Evolutionary conservation across 345 rosid genomes (phyloP).

Genomic region (Eucalyptus victrix): DNA sequence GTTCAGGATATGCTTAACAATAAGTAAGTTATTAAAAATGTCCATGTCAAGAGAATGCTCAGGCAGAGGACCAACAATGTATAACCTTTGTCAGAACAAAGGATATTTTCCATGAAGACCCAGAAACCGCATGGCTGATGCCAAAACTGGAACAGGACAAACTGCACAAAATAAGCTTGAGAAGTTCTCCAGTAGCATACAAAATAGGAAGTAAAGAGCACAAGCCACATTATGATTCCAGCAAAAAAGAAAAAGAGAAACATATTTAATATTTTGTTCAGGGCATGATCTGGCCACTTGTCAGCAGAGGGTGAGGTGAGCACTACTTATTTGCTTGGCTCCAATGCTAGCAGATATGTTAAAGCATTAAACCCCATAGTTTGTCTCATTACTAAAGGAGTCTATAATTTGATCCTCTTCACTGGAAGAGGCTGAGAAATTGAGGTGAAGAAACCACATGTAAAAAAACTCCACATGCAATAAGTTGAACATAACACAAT

Average conservation of each 20-base stretch:
- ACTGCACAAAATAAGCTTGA: slow-evolving; percentile 29
- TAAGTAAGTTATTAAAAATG: neutral
- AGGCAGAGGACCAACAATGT: slow-evolving; percentile 8
- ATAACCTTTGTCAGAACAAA: slow-evolving; percentile 24
- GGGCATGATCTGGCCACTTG: neutral
- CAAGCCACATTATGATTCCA: neutral
- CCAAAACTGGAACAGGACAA: slow-evolving; percentile 24
- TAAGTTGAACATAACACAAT: neutral
- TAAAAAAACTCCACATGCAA: neutral
- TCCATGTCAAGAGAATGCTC: neutral
- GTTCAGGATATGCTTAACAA: neutral
- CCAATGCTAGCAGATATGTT: neutral
- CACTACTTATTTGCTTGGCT: neutral
- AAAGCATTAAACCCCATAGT: neutral
- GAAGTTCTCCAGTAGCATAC: neutral
- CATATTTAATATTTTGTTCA: neutral
- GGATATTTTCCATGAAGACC: slow-evolving; percentile 16
- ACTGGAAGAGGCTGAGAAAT: neutral
- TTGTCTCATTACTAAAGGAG: neutral
- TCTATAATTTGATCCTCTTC: neutral
- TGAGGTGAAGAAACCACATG: neutral
- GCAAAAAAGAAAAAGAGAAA: neutral
- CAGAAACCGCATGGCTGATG: slow-evolving; percentile 24
- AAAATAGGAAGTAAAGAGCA: neutral
- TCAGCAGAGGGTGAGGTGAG: neutral